Conservation (phyloP, 345 rosid species). For the Eucalyptus coolabah region DNA sequence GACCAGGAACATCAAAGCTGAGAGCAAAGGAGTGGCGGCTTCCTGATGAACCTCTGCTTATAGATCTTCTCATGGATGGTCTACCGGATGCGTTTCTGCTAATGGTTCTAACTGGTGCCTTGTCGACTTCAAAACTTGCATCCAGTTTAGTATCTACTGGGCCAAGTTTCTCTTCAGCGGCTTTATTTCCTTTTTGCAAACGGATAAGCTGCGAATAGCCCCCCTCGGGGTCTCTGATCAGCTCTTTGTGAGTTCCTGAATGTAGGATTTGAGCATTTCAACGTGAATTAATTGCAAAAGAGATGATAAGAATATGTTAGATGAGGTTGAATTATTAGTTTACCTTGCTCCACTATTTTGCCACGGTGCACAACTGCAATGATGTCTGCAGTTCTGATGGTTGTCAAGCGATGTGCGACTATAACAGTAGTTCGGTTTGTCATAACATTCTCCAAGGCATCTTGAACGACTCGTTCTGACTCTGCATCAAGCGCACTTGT, state of each 20-base stretch:
- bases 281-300: background rate
- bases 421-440: conserved; percentile 61
- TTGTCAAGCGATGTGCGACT: conserved; percentile 84
- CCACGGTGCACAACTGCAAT: conserved; percentile 75
- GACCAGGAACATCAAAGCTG: conserved; percentile 14
- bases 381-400: conserved; percentile 59
- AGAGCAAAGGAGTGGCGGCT: conserved; percentile 30
- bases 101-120: background rate
- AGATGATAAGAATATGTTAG: background rate
- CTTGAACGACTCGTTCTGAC: conserved; percentile 75
- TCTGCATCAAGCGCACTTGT: conserved; percentile 85
- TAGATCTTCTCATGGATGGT: conserved; percentile 14
- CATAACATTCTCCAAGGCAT: conserved; percentile 60
- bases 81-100: conserved; percentile 1
- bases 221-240: conserved; percentile 56
- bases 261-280: background rate
- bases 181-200: conserved; percentile 55
- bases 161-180: conserved; percentile 2
- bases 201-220: conserved; percentile 65
- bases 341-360: conserved; percentile 78
- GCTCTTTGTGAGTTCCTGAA: conserved; percentile 4
- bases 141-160: background rate
- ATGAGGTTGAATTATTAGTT: background rate
- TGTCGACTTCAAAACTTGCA: background rate
- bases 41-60: conserved; percentile 27